Base-by-base conservation (phyloP, 805 yeast genomes). In the Wickerhamiella nectarea region DNA sequence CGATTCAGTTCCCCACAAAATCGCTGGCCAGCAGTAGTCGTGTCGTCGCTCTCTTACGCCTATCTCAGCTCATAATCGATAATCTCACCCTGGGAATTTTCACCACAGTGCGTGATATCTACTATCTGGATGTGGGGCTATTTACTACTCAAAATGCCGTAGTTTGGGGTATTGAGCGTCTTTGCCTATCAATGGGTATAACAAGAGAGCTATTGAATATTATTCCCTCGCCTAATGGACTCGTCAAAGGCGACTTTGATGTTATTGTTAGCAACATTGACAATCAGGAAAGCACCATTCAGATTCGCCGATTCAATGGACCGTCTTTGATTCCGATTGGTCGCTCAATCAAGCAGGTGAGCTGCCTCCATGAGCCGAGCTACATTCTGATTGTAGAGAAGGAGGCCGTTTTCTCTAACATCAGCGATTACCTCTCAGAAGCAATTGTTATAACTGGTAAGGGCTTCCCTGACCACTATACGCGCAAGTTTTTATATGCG, bases 401-500 rank as follows among this genome's bases (percentile, higher is more conserved):
- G 46, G 78, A 74, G 48, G 62, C 74, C 1, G 65, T 66, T 3
- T 64, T 70, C 41, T 49, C 63, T 14, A 59, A 60, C 12, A 46
- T 67, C 7, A 55, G 57, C 26, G 43, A 45, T 3, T 45, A 46
- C 6, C 42, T 58, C 8, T 37, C 49, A 8, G 48, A 52, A 17
- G 53, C 53, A 10, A 47, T 70, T 9, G 28, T 73, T 0, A 50
- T 77, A 4, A 76, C 83, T 0, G 84, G 81, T 0, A 74, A 72
- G 53, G 86, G 86, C 4, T 77, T 66, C 51, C 84, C 86, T 0
- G 86, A 79, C 54, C 52, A 63, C 10, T 57, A 70, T 5, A 76
- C 84, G 0, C 62, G 67, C 38, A 49, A 53, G 19, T 68, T 77
- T 45, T 49, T 75, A 7, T 37, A 48, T 4, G 48, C 50, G 2